Base-by-base conservation (phyloP, 2,329 filamentous ascomycete species). In the Acrocalymma vagum region DNA sequence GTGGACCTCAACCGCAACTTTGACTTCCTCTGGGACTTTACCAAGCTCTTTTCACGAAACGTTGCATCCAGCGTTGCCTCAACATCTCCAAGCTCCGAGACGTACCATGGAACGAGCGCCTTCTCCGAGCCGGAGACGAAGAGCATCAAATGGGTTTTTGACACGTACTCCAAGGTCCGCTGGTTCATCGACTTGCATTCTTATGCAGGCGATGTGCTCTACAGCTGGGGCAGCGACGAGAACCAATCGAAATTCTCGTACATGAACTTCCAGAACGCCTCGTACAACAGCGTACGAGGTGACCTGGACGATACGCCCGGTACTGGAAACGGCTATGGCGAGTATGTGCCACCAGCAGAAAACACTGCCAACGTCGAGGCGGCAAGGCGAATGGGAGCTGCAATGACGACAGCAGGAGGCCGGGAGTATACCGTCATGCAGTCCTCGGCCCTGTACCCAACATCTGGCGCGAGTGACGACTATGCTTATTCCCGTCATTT, bases 101-200 rank as follows among this genome's bases (percentile, higher is more conserved):
- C 73, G 11, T 83, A 75, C 60, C 75, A 78, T 50, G 81, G 81
- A 26, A 73, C 72, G 1, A 66, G 62, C 8, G 70, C 80, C 2
- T 74, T 76, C 36, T 83, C 80, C 0, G 81, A 84, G 65, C 69
- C 80, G 0, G 81, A 84, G 67, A 78, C 79, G 2, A 70, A 77
- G 60, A 80, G 75, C 55, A 72, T 82, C 42, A 76, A 75, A 42
- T 81, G 76, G 66, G 61, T 80, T 7, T 67, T 82, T 56, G 72
- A 78, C 50, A 69, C 72, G 18, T 78, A 76, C 62, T 60, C 69
- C 32, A 73, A 74, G 29, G 64, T 84, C 30, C 71, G 76, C 18
- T 84, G 80, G 79, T 81, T 81, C 60, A 65, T 83, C 44, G 81
- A 84, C 48, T 70, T 84, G 29, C 81, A 84, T 70, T 81, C 79